These are phyloP conservation scores for Linnemannia hyalina DNA, from an alignment of 192 early-diverging fungal genomes.

Conservation along the genomic window DNA sequence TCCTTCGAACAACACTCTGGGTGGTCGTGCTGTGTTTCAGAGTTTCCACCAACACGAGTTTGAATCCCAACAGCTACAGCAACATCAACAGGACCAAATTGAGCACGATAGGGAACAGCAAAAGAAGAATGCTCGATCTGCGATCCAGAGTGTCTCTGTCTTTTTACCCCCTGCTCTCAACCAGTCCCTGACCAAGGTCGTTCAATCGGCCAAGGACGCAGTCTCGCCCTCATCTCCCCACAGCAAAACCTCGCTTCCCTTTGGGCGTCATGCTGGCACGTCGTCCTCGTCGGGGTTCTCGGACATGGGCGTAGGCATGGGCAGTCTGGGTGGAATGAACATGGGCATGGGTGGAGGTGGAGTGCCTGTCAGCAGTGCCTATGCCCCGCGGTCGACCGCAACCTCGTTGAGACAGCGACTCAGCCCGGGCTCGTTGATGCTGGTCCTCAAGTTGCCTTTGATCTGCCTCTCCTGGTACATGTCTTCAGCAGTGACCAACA, in stretches of 20 bases:
- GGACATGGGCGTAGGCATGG: not conserved
- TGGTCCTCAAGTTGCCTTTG: slow-evolving; percentile 22
- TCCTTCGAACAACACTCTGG: slow-evolving; percentile 17
- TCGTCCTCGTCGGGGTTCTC: slow-evolving; percentile 4
- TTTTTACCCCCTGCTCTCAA: slow-evolving; percentile 37
- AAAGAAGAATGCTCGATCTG: slow-evolving; percentile 47
- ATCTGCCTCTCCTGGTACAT: slow-evolving; percentile 84
- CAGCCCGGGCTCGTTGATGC: slow-evolving; percentile 7
- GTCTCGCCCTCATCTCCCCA: slow-evolving; percentile 21
- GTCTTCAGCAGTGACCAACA: slow-evolving; percentile 88
- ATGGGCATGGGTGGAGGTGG: not conserved
- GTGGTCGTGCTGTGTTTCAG: slow-evolving; percentile 23
- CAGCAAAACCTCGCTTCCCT: slow-evolving; percentile 15
- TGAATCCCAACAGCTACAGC: slow-evolving; percentile 16
- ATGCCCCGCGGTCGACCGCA: slow-evolving; percentile 18
- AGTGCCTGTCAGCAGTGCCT: slow-evolving; percentile 17
- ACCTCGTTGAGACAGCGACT: slow-evolving; percentile 1
- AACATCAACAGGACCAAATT: slow-evolving; percentile 16
- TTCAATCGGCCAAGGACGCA: slow-evolving; percentile 44
- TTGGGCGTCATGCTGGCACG: slow-evolving; percentile 11
- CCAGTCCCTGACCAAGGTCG: slow-evolving; percentile 36
- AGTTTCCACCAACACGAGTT: slow-evolving; percentile 19
- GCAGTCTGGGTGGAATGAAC: not conserved
- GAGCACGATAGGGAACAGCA: slow-evolving; percentile 37
- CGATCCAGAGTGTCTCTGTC: slow-evolving; percentile 22